Evolutionary conservation across 169 alveolate genomes (phyloP), one percentile per base, ranked within the genome.

Genomic region (Amoebophrya sp.): DNA sequence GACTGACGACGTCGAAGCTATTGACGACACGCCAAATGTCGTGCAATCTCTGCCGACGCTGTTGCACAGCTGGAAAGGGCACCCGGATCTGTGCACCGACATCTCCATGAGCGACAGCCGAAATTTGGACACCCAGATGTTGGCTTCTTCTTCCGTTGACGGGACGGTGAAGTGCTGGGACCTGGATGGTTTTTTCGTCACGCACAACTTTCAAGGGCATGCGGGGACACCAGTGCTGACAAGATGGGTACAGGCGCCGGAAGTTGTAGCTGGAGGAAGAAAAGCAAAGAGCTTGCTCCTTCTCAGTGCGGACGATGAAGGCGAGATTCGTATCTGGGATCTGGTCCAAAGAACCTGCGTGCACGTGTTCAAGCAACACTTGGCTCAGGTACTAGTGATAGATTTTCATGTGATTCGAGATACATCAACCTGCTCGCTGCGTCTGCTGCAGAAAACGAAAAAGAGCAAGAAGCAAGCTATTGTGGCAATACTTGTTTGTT

Each of bases 151-250:
- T 40, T 33, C 77, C 39, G 40, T 89, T 23, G 91, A 89, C 91
- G 55, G 55, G 53, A 41, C 77, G 40, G 91, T 89, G 29, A 89
- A 89, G 91, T 77, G 39, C 14, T 89, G 77, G 77, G 91, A 89
- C 40, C 25, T 89, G 77, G 77, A 41, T 23, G 91, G 91, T 0
- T 89, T 38, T 29, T 89, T 89, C 91, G 83, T n/a, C 39, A 66
- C 83, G 35, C 83, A 66, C 83, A 66, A n/a, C 35, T 66, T 66
- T 25, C 1, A 2, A 1, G 32, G 83, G 7, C 83, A 66, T n/a
- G 0, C 39, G 1, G 1, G 38, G 7, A 66, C 83, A 25, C 83
- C 83, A 25, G 32, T 66, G 12, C 83, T 66, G 35, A 25, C 18
- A 25, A 2, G 83, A 66, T 66, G 83, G 83, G 38, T 25, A 66